Base-by-base conservation (phyloP, 257 asterid species). In the Plantago ovata region DNA sequence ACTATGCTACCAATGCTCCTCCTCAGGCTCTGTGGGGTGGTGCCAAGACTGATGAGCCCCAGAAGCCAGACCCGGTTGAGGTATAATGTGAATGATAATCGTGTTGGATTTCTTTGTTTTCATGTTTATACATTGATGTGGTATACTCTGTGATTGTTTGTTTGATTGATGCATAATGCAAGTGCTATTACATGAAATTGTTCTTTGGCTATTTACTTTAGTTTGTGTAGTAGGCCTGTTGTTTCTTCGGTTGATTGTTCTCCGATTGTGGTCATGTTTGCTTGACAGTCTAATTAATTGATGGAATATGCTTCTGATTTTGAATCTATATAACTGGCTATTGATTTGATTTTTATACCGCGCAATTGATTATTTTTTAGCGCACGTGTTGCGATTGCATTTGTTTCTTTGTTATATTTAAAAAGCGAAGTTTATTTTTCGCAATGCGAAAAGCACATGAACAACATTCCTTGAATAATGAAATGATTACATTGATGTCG, bases 1-100 rank as follows among this genome's bases (percentile, higher is more conserved):
- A 85, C 73, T 85, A 82, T 58, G 91, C 95, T n/a, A 85, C 88
- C 48, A 78, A 84, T 41, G 92, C 88, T 55, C 95, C 92, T 56
- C 95, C 89, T 24, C 78, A 68, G 73, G 80, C 86, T 3, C 54
- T 80, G 49, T 83, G 85, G 84, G 77, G 66, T 16, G 74, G 71
- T 28, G 67, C 76, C 10, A 56, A 63, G 60, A 58, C 59, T 0
- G 77, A 64, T 42, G 75, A 76, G 65, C 44, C 67, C 0, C 53
- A 64, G 18, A 78, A 85, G 61, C 38, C 68, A 6, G 80, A 75
- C 38, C 74, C 56, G 18, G 72, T 80, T 68, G 95, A 85, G 92
- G 95, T 85, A 78, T 23, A 58, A 50, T 28, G 36, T 19, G 62
- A 42, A 46, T 49, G 14, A 12, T 19, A 44, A 13, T 62, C 53